phyloP scores from a whole-genome alignment of 1,284 basidiomycete species.

The Microbotryomycetes sp. region DNA sequence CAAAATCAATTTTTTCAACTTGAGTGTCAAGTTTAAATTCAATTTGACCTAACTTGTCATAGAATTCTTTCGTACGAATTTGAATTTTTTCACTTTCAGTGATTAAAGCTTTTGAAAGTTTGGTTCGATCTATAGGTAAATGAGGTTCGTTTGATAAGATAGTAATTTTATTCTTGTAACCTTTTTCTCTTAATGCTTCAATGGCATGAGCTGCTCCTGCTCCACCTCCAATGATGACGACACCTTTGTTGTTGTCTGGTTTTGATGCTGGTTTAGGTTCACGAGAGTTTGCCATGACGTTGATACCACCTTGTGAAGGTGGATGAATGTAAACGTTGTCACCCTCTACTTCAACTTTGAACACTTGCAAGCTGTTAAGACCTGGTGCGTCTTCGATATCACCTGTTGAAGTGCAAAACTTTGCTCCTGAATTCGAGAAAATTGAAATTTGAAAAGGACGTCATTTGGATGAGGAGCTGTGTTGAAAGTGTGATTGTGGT shows the following conservation, averaged over 20 bases:
- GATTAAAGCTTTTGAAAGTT: conserved; percentile 79
- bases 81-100: conserved; percentile 70
- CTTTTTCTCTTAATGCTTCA: conserved; percentile 78
- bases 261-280: conserved; percentile 36
- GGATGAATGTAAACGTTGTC: conserved; percentile 78
- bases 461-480: too few relatives aligned
- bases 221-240: conserved; percentile 81
- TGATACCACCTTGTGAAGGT: conserved; percentile 49
- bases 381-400: conserved; percentile 81
- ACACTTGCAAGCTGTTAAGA: conserved; percentile 73
- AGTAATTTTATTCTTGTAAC: conserved; percentile 69
- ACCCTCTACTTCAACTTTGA: conserved; percentile 57
- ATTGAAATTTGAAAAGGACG: neutral
- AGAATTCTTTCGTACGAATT: conserved; percentile 61
- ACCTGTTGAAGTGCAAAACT: conserved; percentile 34
- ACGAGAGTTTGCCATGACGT: conserved; percentile 37
- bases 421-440: conserved; percentile 4
- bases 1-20: conserved; percentile 63
- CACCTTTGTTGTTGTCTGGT: conserved; percentile 49
- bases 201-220: conserved; percentile 71
- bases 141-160: conserved; percentile 72
- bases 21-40: conserved; percentile 63
- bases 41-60: conserved; percentile 66
- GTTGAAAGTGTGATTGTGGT: too few relatives aligned
- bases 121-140: conserved; percentile 83